These are phyloP conservation scores for Asclepias syriaca DNA, from an alignment of 257 asterid species.

Conservation along the genomic window DNA sequence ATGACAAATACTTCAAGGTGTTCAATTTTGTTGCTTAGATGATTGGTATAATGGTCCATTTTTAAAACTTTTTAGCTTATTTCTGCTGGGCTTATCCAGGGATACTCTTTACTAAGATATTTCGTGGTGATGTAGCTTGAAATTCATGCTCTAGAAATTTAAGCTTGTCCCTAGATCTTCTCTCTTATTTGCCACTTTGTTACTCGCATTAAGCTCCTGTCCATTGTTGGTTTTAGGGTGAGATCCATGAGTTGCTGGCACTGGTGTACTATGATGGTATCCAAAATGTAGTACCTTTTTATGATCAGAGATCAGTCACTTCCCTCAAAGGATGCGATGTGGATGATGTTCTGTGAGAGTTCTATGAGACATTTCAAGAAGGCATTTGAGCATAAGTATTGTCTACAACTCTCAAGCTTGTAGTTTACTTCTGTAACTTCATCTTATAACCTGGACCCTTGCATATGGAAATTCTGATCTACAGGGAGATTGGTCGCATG, in stretches of 20 bases:
- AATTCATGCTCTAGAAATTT: not conserved
- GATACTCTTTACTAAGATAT: not conserved
- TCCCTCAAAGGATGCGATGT: conserved; percentile 63
- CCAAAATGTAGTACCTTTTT: conserved; percentile 96
- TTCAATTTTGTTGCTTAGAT: not conserved
- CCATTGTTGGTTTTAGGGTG: conserved; percentile 58
- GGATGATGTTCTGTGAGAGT: conserved; percentile 85
- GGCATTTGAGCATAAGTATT: conserved; percentile 77
- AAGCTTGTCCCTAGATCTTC: not conserved
- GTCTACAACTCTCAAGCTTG: conserved; percentile 23
- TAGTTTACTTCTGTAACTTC: conserved; percentile 24
- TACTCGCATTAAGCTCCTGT: not conserved
- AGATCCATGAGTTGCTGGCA: conserved; percentile 95
- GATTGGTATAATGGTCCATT: not conserved
- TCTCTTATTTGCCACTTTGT: conserved; percentile 3
- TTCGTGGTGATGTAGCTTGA: not conserved
- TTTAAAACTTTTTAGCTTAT: not conserved
- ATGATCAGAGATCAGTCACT: conserved; percentile 77
- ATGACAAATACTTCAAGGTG: not conserved
- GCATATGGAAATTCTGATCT: conserved; percentile 18
- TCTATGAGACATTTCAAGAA: conserved; percentile 85
- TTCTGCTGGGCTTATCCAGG: not conserved
- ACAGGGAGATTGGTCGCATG: conserved; percentile 98
- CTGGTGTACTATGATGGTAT: conserved; percentile 90
- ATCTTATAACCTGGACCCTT: conserved; percentile 14